Evolutionary conservation across 192 early-diverging fungal species (phyloP).

Genomic region (Backusella tuberculispora): DNA sequence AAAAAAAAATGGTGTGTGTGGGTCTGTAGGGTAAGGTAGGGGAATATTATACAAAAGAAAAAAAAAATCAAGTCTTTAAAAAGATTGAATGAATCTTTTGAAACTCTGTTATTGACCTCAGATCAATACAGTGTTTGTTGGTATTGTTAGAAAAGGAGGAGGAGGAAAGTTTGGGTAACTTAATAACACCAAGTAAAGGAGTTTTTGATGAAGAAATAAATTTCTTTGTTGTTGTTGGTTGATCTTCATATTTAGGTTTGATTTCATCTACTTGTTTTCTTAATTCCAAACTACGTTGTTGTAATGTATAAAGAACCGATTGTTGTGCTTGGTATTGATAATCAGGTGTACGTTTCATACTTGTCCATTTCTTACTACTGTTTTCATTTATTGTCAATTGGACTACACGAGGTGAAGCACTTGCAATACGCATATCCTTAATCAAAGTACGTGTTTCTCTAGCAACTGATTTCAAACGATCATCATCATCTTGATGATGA

Average conservation of each 20-base stretch:
- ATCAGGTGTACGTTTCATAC: slow-evolving; percentile 45
- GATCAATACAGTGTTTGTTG: not conserved
- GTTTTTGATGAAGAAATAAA: too few species aligned
- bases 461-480: slow-evolving; percentile 43
- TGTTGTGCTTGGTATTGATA: slow-evolving; percentile 63
- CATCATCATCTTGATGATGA: not conserved
- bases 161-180: not conserved
- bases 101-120: slow-evolving; percentile 12
- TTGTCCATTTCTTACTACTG: slow-evolving; percentile 44
- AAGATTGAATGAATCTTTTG: slow-evolving; percentile 7
- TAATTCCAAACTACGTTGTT: slow-evolving; percentile 55
- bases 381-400: slow-evolving; percentile 38
- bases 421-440: slow-evolving; percentile 49
- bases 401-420: slow-evolving; percentile 56
- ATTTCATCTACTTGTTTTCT: slow-evolving; percentile 26
- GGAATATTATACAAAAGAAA: slow-evolving; percentile 2
- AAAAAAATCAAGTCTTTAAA: not conserved
- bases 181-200: not conserved
- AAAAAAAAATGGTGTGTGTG: too few species aligned
- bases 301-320: slow-evolving; percentile 57
- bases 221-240: not conserved
- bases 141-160: not conserved
- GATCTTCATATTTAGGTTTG: not conserved
- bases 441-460: slow-evolving; percentile 52
- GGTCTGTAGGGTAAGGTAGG: not conserved